phyloP scores from a whole-genome alignment of 75 land plant species.

The Pinus albicaulis region DNA sequence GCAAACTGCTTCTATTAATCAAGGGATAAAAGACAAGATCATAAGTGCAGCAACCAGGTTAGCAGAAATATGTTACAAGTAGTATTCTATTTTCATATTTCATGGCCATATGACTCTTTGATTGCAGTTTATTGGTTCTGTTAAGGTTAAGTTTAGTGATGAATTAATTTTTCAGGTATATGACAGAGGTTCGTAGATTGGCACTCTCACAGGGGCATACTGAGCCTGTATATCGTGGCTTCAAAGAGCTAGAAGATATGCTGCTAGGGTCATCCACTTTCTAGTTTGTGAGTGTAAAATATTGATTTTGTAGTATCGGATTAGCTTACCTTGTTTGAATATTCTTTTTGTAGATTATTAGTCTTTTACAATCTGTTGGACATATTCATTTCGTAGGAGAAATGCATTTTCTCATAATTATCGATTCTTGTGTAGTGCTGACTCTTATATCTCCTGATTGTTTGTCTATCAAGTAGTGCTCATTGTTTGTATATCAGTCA shows the following conservation, averaged over 20 bases:
- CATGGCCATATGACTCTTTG: neutral
- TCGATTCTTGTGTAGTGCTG: no score
- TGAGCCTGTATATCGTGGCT: slow-evolving; percentile 80
- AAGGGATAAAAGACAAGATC: slow-evolving; percentile 85
- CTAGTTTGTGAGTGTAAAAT: slow-evolving; percentile 2
- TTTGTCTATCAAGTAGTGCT: no score
- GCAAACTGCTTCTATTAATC: slow-evolving; percentile 40
- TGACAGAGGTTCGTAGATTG: slow-evolving; percentile 92
- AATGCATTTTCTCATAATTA: no score
- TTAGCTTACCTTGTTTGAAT: no score
- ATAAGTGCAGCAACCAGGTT: slow-evolving; percentile 81
- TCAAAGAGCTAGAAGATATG: slow-evolving; percentile 86
- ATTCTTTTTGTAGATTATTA: no score
- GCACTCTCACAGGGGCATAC: slow-evolving; percentile 62
- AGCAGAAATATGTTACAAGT: neutral
- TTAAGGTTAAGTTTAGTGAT: neutral
- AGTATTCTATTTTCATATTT: neutral
- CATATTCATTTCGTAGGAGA: no score
- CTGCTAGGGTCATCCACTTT: slow-evolving; percentile 39
- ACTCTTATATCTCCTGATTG: no score
- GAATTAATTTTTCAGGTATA: slow-evolving; percentile 49
- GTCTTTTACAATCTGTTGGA: no score
- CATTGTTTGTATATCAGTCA: no score
- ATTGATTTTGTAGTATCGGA: no score
- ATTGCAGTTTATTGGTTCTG: neutral